Base-by-base conservation (phyloP, 371 early-diverging fungal species). In the Mucor circinelloides region DNA sequence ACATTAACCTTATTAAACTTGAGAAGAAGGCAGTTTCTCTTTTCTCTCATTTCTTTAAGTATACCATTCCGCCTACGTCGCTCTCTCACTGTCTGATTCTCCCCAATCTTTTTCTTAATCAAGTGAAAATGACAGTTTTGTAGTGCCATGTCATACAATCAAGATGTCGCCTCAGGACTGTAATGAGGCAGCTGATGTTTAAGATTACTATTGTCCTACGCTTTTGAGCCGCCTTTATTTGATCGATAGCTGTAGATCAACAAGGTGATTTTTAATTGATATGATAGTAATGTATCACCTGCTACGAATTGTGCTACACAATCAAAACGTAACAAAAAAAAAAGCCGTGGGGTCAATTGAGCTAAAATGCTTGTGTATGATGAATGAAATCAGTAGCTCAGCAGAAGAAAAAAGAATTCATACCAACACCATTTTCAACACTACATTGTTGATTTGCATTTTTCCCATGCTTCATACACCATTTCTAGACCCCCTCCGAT, bases 221-320 rank as follows among this genome's bases (percentile, higher is more conserved):
- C 6, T 25, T 9, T 50, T 12, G 21, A 50, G 6, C 23, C 8
- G 8, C 19, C 0, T 7, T 36, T 7, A n/a, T 6, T 44, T 44
- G 44, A 44, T 44, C 44, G 44, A 44, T 44, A 50, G 10, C 12
- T 50, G 50, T 23, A 50, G 50, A 50, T 50, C 50, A 50, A 50
- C 25, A 46, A 46, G 46, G 9, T 12, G 21, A 21, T 25, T 13
- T 25, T 25, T 23, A 25, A 10, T 50, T 50, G 50, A 50, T 50
- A 50, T 10, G 50, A 23, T 50, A 50, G 50, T 50, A 50, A 50
- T 50, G 50, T 50, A 50, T 50, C 50, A 50, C 50, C 50, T 50
- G 50, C 23, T 25, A 25, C 23, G n/a, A 50, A 50, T 23, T 25
- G 50, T 50, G 50, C 2, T 50, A 50, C 50, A 50, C 21, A 50